Conservation (phyloP, 129 eudicot species). For the Arctium minus region DNA sequence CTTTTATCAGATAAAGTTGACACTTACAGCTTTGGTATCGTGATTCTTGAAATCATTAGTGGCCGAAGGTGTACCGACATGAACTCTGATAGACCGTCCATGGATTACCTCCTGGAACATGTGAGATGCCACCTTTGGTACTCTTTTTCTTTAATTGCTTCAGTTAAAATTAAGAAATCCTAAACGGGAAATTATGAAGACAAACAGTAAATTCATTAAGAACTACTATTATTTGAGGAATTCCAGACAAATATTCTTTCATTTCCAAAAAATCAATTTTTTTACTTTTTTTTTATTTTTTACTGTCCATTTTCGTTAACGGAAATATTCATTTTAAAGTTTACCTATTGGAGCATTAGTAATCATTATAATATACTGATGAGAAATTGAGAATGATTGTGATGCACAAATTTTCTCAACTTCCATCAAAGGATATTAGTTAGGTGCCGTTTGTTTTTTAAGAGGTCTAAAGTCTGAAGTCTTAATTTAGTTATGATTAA, state of each 20-base stretch:
- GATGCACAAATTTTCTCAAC: not conserved
- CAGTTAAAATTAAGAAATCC: not conserved
- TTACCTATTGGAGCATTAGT: not conserved
- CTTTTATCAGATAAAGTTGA: constrained; percentile 73
- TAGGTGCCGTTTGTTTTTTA: no score
- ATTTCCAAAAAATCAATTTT: not conserved
- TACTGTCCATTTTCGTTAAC: not conserved
- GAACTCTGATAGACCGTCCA: constrained; percentile 23
- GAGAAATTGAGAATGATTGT: no score
- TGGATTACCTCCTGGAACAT: constrained; percentile 62
- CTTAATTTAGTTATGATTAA: no score
- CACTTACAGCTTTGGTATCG: constrained; percentile 70
- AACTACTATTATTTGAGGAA: not conserved
- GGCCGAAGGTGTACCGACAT: constrained; percentile 55
- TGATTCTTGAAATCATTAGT: constrained; percentile 66
- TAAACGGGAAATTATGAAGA: not conserved
- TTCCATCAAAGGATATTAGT: not conserved
- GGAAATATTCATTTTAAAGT: not conserved
- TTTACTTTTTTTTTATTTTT: not conserved
- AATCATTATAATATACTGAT: not conserved
- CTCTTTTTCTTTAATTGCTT: not conserved
- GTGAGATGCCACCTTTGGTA: constrained; percentile 23
- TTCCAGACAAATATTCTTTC: not conserved
- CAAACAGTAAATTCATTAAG: not conserved
- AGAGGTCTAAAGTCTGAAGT: no score